Evolutionary conservation across 129 eudicot species (phyloP), one percentile per base, ranked within the genome.

Genomic region (Dittrichia graveolens): DNA sequence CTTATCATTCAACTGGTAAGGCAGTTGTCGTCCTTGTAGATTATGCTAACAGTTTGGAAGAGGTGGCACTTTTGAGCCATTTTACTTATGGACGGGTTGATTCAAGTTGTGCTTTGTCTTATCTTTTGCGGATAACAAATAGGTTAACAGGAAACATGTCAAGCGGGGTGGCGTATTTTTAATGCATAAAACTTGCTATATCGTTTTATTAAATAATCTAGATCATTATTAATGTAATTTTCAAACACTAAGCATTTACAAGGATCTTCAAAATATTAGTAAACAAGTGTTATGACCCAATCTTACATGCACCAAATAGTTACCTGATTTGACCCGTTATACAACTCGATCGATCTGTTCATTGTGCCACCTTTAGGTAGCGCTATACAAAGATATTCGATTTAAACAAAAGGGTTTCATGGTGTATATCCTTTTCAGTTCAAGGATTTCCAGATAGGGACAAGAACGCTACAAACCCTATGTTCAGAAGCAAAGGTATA

Each of bases 401-500:
- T 65, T 47, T 41, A 34, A 67, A 16, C 63, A 42, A 63, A 10
- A 42, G 39, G 0, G 37, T 52, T 71, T 43, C 52, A 58, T 80
- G 57, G 6, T 38, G 62, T 67, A 71, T 15, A 15, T 18, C 43
- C 12, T 37, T 50, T 75, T 74, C 83, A 90, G 96, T 79, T 87
- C 60, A 81, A 47, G 69, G 91, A 87, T 53, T 89, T 90, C 61
- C 96, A 88, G 85, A 87, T 76, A 77, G 96, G 95, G 61, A 90
- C 96, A 74, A 87, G 91, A 85, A 85, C 89, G 34, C 69, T 90
- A 56, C 96, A 90, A 78, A 83, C 89, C 19, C 75, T 90, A 58
- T 90, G 96, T 79, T 90, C 95, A 5, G 91, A 90, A 74, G 96
- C 96, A 40, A 90, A 90, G 96, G 96, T 90, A 69, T 18, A 57